Base-by-base conservation (phyloP, 78 protist genomes). In the slime mould (Dictyostelium discoideum) region DNA sequence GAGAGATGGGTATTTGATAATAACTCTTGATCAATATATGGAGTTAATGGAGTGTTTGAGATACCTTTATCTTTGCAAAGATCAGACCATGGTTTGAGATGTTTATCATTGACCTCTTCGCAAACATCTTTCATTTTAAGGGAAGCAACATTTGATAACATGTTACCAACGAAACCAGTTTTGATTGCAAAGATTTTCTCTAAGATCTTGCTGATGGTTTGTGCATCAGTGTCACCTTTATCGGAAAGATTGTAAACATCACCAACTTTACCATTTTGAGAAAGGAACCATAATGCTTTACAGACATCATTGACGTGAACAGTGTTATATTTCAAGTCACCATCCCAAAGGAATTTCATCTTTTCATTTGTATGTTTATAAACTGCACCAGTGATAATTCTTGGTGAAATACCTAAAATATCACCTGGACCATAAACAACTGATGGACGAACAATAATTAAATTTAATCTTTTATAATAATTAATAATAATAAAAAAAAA, bases 381-480 rank as follows among this genome's bases (percentile, higher is more conserved):
- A 67, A 97, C 98, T 69, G 99, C 99, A 67, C 97, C 99, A 40
- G 97, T 89, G 48, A 98, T 96, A 37, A 98, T 42, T 67, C 99
- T 96, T 37, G 99, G 99, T 46, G 98, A 97, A 85, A 99, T n/a
- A 39, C 99, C 99, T 29, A 48, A 6, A 26, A 60, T 8, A 88
- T 99, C 99, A 37, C 98, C 98, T 46, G 98, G 97, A 54, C 99
- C 99, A 81, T 99, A 99, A 1, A 98, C 98, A 48, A 95, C 89
- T 39, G 99, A 97, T 39, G 99, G 99, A 39, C 99, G 94, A 24
- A 98, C 85, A 84, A 99, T 97, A 63, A 98, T 84, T n/a, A 78
- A 93, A 87, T 89, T 83, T 48, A 96, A 92, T 67, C 97, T 89
- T 42, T 2, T 24, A 10, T 9, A 16, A 81, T 0, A 5, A 14